Base-by-base conservation (phyloP, 202 grass and related monocot species). In the Digitaria exilis region DNA sequence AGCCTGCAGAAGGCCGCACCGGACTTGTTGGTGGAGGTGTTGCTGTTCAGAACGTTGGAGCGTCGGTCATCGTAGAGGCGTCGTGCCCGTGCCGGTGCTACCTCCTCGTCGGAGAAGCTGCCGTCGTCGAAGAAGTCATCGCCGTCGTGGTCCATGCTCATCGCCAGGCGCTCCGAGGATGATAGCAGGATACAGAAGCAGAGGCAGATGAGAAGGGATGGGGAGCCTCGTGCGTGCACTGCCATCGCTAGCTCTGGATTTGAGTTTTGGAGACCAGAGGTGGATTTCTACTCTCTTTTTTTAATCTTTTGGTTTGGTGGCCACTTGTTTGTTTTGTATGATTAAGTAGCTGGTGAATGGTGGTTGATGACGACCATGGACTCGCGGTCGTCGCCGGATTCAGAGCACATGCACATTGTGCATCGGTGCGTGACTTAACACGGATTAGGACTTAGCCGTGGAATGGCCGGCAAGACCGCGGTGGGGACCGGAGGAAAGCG, bases 1-100 rank as follows among this genome's bases (percentile, higher is more conserved):
- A 84, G 21, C 41, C 62, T 83, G 80, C 93, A 91, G 63, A 96
- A 81, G 69, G 75, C 85, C 18, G 84, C 16, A 5, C 88, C 80
- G 24, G 84, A 84, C 60, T 73, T 82, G 67, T 66, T 90, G 31
- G 48, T 55, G 29, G 89, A 84, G 50, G 84, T 64, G 85, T 85
- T 91, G 56, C 46, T 63, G 35, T 54, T 72, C n/a, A 29, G 16
- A 17, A 58, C n/a, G 35, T 6, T 76, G 82, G 69, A 43, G 26
- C 63, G 2, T n/a, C 54, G 8, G 21, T 13, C 37, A 9, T 6
- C 48, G 2, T 79, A 64, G 2, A 85, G 45, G 19, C 76, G 69
- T 45, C 84, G 76, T 13, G 62, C 37, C 5, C 75, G 71, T 9
- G 62, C 37, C 7, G 66, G 39, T 19, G 43, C 58, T 44, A 44